Conservation (phyloP, 352 stramenopile genomes). For the Achlya hypogyna region DNA sequence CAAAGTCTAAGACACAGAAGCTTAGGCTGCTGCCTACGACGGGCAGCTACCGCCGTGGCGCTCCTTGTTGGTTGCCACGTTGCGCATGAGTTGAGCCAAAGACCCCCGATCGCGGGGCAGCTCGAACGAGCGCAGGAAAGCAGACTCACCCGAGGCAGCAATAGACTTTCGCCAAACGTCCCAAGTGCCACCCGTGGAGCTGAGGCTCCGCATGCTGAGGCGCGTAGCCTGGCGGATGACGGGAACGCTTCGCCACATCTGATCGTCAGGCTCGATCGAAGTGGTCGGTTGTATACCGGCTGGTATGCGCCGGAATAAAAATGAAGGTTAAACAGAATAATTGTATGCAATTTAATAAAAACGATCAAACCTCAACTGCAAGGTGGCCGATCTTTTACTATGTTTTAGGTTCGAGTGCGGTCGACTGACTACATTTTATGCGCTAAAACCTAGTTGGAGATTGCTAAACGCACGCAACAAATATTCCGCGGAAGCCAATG, state of each 20-base stretch:
- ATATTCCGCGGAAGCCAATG: no score
- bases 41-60: conserved; percentile 7
- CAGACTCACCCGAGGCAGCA: conserved; percentile 7
- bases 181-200: no score
- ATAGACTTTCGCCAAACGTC: conserved; percentile 10
- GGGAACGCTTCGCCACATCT: neutral
- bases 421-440: no score
- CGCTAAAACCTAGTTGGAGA: no score
- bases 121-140: conserved; percentile 7
- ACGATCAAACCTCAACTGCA: neutral
- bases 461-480: no score
- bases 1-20: conserved; percentile 49
- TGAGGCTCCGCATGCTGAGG: no score
- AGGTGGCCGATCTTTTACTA: neutral
- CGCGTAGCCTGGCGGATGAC: no score
- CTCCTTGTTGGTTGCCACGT: conserved; percentile 17
- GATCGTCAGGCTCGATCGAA: neutral
- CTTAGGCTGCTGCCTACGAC: no score
- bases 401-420: no score
- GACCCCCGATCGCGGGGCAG: conserved; percentile 10
- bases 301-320: no score
- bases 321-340: neutral
- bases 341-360: neutral
- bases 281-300: neutral
- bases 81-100: conserved; percentile 18